Percentiles rank a stretch among this genome's conserved stretches.
These are phyloP conservation scores for Gastrodia elata DNA, from an alignment of 106 monocot genomes.

Conservation along the genomic window DNA sequence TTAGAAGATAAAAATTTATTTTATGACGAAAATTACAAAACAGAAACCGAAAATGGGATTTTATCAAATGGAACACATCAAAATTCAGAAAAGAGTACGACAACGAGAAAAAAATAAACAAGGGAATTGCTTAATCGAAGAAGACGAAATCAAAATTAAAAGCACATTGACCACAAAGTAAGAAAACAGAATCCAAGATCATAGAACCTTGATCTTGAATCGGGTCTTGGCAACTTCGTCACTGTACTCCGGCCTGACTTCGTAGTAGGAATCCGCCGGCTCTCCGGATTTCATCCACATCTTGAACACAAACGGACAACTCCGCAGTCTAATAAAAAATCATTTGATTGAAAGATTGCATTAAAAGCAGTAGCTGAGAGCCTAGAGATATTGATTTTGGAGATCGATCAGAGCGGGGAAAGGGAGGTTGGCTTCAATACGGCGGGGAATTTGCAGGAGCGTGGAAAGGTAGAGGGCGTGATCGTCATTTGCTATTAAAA, in stretches of 20 bases:
- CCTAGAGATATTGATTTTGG: not conserved
- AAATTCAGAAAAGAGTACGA: not conserved
- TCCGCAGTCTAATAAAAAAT: not conserved
- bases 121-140: not conserved
- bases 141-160: conserved; percentile 3
- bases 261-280: conserved; percentile 49
- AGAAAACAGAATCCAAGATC: not conserved
- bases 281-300: conserved; percentile 45
- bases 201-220: conserved; percentile 62
- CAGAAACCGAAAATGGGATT: not conserved
- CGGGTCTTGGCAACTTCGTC: conserved; percentile 57
- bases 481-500: not conserved
- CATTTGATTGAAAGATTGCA: not conserved
- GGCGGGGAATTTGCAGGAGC: not conserved
- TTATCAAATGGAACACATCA: not conserved
- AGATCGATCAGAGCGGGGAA: not conserved
- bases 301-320: not conserved
- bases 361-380: not conserved
- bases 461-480: not conserved
- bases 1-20: not conserved
- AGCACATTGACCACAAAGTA: not conserved
- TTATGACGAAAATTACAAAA: not conserved
- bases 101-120: not conserved
- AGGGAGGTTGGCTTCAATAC: not conserved
- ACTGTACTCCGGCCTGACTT: conserved; percentile 42